A percentile compares a stretch with the other conserved stretches of the same genome.
Evolutionary conservation across 306 rosid species (phyloP).

Genomic region (Hylodesmum podocarpum): DNA sequence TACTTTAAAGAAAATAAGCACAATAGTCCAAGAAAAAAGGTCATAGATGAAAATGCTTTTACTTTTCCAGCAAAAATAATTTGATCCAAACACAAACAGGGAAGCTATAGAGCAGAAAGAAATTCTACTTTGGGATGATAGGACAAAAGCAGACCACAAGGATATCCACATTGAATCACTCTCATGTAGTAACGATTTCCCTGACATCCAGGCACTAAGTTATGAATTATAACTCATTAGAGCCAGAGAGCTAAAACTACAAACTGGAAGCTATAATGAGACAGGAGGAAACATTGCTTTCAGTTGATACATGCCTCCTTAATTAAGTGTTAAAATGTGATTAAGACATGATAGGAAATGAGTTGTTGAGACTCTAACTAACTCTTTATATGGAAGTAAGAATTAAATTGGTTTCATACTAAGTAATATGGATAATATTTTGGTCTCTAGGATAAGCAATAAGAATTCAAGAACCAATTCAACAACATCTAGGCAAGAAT

Average conservation of each 20-base stretch:
- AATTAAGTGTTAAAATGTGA: background rate
- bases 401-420: background rate
- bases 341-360: background rate
- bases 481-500: background rate
- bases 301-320: background rate
- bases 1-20: background rate
- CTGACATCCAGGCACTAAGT: slow-evolving; percentile 1
- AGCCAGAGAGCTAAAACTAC: background rate
- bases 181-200: background rate
- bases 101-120: background rate
- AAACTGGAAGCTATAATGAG: background rate
- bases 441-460: background rate
- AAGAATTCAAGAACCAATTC: background rate
- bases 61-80: background rate
- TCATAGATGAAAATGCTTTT: background rate
- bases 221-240: background rate
- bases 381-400: background rate
- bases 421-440: background rate
- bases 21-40: background rate
- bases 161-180: background rate
- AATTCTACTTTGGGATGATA: background rate
- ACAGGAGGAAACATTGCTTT: background rate
- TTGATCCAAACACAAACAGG: background rate
- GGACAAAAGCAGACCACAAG: background rate
- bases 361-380: background rate